Evolutionary conservation across 768 basidiomycete species (phyloP), one percentile per base, ranked within the genome.

Genomic region (Tulasnella sp.): DNA sequence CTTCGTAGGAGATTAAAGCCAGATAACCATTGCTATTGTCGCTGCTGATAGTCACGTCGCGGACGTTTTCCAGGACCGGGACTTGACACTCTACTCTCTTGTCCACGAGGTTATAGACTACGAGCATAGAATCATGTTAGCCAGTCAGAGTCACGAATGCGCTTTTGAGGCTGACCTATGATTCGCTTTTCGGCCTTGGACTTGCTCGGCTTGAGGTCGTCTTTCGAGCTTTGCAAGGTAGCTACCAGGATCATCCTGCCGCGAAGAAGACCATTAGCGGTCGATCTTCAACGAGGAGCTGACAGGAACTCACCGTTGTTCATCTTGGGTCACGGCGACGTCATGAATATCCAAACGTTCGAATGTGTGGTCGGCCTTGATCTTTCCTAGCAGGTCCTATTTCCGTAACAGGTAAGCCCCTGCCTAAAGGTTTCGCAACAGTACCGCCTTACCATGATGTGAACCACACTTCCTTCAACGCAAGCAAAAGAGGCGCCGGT

Each of bases 1-100:
- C 90, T 84, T 94, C 93, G 83, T 93, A 93, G 84, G 92, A 93
- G 74, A 94, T 89, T 76, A 94, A 85, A 28, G 91, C 93, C 11
- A 91, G 87, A 8, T 90, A 86, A 31, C 91, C 92, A 31, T 37
- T 69, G 64, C 64, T 69, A 3, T 2, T 37, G 64, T 69, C 64
- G 64, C 64, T 87, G 72, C 92, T 89, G 41, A 93, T 84, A 0
- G 92, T 92, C 54, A 94, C 90, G 83, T 93, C 91, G 76, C 91
- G 90, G 75, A 93, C 92, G 81, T 93, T 92, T 83, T 93, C 91
- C 2, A 94, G 86, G 6, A 93, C 90, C 5, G 93, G 93, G 0
- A 92, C 92, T 86, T 91, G 90, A 84, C 93, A 94, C 85, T 94
- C 93, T 54, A 93, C 88, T 80, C 89, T 87, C 79, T 90, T 89